Evolutionary conservation across 2,329 filamentous ascomycete species (phyloP).

Genomic region (Chaetomium sp.): DNA sequence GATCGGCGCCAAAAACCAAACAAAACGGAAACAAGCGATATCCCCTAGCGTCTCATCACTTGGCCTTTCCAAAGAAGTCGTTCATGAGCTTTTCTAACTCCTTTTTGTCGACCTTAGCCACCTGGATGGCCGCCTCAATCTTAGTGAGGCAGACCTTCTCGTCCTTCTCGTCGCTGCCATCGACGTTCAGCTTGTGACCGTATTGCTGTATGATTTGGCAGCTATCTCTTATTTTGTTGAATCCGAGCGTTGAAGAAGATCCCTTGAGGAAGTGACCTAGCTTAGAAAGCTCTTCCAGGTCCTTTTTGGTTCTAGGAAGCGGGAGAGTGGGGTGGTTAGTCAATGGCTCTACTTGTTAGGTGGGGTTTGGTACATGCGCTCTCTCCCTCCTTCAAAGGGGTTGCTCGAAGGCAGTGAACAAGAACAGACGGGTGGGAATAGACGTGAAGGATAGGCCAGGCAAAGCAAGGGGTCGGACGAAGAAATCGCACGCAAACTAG

Average conservation of each 20-base stretch:
- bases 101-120: constrained; percentile 69
- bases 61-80: constrained; percentile 52
- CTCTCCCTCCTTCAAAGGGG: too few relatives aligned
- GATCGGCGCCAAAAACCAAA: too few relatives aligned
- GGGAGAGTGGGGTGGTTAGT: constrained; percentile 9
- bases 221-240: constrained; percentile 82
- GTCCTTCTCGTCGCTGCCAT: constrained; percentile 62
- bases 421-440: too few relatives aligned
- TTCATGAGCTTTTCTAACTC: constrained; percentile 65
- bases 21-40: too few relatives aligned
- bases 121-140: constrained; percentile 62
- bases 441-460: too few relatives aligned
- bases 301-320: constrained; percentile 51
- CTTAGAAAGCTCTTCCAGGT: constrained; percentile 69
- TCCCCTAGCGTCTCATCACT: background rate
- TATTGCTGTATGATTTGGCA: constrained; percentile 97
- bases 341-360: background rate
- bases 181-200: constrained; percentile 74
- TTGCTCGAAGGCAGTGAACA: too few relatives aligned
- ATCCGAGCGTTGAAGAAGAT: constrained; percentile 86
- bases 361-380: background rate
- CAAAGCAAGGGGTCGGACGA: too few relatives aligned
- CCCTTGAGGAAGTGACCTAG: constrained; percentile 97
- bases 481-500: too few relatives aligned
- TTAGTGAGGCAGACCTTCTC: constrained; percentile 60